Evolutionary conservation across 108 stramenopile species (phyloP).

Genomic region (Thalassiosira profunda): DNA sequence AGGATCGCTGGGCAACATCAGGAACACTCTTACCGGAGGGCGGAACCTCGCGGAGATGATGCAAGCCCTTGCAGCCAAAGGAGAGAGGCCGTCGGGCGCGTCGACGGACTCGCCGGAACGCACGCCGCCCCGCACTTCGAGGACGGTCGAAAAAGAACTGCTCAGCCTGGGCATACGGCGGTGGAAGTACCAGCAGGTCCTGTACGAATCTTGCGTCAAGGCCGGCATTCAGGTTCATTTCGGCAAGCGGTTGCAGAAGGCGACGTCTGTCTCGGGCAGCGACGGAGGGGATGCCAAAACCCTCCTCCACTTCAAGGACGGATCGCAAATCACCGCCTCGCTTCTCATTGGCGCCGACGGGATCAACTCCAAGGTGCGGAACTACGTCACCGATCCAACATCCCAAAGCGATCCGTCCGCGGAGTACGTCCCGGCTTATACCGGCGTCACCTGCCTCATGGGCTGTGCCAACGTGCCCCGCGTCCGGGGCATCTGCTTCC

Average conservation of each 20-base stretch:
- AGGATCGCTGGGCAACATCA: conserved; percentile 10
- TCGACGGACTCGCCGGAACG: too few relatives aligned
- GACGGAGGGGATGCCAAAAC: not conserved
- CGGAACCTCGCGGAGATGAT: too few relatives aligned
- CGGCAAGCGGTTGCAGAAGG: conserved; percentile 33
- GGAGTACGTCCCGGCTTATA: conserved; percentile 37
- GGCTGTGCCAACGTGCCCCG: conserved; percentile 50
- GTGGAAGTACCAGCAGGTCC: conserved; percentile 59
- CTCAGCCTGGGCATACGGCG: conserved; percentile 61
- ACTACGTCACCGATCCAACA: conserved; percentile 39
- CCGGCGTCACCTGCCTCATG: conserved; percentile 67
- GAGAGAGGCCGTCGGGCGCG: too few relatives aligned
- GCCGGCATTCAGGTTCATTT: conserved; percentile 61
- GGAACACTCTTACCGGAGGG: too few relatives aligned
- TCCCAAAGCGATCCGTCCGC: not conserved
- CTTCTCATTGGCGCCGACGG: conserved; percentile 69
- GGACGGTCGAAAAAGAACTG: conserved; percentile 39
- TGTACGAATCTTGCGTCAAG: conserved; percentile 42
- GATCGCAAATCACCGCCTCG: conserved; percentile 29
- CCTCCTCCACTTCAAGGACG: conserved; percentile 57
- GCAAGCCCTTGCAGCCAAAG: too few relatives aligned
- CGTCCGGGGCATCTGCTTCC: conserved; percentile 55
- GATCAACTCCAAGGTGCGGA: conserved; percentile 65
- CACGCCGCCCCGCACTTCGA: too few relatives aligned
- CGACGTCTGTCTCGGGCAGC: not conserved